Evolutionary conservation across 1,284 basidiomycete genomes (phyloP).

Genomic region (Cryptococcus sp.): DNA sequence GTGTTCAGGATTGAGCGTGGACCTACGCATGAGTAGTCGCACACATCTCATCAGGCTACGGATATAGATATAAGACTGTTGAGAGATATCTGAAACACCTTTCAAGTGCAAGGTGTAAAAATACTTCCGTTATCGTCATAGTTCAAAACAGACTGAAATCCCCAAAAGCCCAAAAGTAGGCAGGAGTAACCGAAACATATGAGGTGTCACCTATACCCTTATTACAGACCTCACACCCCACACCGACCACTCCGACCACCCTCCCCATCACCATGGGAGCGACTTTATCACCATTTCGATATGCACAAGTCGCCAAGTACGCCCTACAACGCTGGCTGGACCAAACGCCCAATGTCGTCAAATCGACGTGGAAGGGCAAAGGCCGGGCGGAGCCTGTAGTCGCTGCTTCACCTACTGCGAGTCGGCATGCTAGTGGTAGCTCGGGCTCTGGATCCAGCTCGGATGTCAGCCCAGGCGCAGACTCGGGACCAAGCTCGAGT

Average conservation of each 20-base stretch:
- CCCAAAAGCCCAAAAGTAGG: neutral
- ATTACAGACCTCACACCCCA: neutral
- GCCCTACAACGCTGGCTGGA: conserved; percentile 38
- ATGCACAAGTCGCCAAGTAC: conserved; percentile 39
- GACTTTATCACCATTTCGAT: conserved; percentile 41
- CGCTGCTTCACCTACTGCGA: neutral
- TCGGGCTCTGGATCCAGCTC: no score
- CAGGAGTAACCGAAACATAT: neutral
- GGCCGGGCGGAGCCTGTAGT: conserved; percentile 9
- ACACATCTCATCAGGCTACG: no score
- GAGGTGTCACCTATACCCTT: neutral
- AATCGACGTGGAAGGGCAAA: conserved; percentile 14
- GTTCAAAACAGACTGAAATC: no score
- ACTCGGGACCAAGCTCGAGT: no score
- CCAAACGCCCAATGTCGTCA: conserved; percentile 15
- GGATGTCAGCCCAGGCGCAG: no score
- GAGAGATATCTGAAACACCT: no score
- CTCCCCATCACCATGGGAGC: conserved; percentile 18
- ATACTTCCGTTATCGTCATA: neutral
- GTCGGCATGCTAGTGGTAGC: no score
- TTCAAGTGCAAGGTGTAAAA: no score
- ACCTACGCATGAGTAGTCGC: no score
- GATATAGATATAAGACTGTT: no score
- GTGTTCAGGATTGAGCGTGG: no score
- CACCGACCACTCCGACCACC: neutral